phyloP scores from a whole-genome alignment of 345 rosid genomes.

The Geranium brycei region DNA sequence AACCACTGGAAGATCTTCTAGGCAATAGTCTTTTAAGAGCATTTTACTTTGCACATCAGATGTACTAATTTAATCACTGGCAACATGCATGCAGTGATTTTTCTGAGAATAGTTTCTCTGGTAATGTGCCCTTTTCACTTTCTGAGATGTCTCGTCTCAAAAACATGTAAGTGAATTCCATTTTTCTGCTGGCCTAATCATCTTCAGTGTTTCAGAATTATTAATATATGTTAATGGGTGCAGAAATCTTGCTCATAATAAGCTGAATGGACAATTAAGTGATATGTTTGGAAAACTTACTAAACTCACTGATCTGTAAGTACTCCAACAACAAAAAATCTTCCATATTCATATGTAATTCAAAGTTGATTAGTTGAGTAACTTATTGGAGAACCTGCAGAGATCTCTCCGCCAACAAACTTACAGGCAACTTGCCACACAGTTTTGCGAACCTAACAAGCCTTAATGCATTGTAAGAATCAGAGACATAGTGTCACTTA shows the following conservation, averaged over 20 bases:
- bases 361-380: constrained; percentile 3
- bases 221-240: constrained; percentile 12
- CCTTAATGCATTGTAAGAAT: constrained; percentile 49
- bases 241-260: constrained; percentile 60
- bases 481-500: not conserved
- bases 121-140: constrained; percentile 72
- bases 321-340: not conserved
- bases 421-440: constrained; percentile 61
- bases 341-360: not conserved
- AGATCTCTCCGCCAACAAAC: constrained; percentile 65
- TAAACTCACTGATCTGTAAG: constrained; percentile 63
- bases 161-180: constrained; percentile 41
- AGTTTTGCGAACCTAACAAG: constrained; percentile 50
- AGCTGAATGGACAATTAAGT: constrained; percentile 62
- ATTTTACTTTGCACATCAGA: not conserved
- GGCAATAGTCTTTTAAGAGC: not conserved
- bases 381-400: constrained; percentile 31
- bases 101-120: constrained; percentile 61
- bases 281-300: constrained; percentile 75
- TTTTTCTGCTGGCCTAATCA: constrained; percentile 1
- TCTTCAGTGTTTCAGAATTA: constrained; percentile 1
- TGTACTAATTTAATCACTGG: constrained; percentile 6
- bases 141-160: constrained; percentile 61
- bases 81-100: constrained; percentile 55
- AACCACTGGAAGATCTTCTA: not conserved